Evolutionary conservation across 495 filamentous ascomycete species (phyloP).

Genomic region (Aspergillus conjunctus): DNA sequence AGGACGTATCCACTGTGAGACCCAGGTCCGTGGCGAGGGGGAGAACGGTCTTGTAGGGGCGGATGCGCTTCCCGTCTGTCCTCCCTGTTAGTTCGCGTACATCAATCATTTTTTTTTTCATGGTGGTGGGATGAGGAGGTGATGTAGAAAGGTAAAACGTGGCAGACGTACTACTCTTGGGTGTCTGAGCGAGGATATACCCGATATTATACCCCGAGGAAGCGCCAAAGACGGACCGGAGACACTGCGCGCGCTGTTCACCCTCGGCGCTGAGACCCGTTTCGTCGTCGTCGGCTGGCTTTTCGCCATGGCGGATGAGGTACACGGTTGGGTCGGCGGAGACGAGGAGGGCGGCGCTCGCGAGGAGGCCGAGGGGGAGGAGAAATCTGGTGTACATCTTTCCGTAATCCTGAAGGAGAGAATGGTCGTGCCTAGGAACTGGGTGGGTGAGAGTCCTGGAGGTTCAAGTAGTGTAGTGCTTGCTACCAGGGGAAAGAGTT

Average conservation of each 20-base stretch:
- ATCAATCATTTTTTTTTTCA: no score
- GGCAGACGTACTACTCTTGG: constrained; percentile 44
- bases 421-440: no score
- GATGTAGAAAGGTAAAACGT: constrained; percentile 2
- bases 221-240: constrained; percentile 49
- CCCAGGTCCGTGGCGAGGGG: constrained; percentile 55
- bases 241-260: constrained; percentile 52
- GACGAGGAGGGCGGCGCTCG: constrained; percentile 24
- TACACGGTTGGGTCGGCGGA: constrained; percentile 47
- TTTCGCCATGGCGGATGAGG: constrained; percentile 62
- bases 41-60: constrained; percentile 55
- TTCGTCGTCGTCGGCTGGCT: constrained; percentile 44
- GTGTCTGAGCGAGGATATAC: constrained; percentile 55
- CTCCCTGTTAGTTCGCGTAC: constrained; percentile 6
- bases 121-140: not conserved
- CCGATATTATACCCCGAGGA: constrained; percentile 52
- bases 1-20: constrained; percentile 52
- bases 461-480: no score
- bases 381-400: constrained; percentile 16
- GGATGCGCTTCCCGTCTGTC: constrained; percentile 49
- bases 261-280: constrained; percentile 50
- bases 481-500: not conserved
- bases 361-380: constrained; percentile 24
- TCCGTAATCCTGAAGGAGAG: no score
- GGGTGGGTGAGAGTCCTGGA: no score